A percentile compares a stretch with the other conserved stretches of the same genome.
These are phyloP conservation scores for Cutaneotrichosporon cyanovorans DNA, from an alignment of 1,284 basidiomycete genomes.

Conservation along the genomic window DNA sequence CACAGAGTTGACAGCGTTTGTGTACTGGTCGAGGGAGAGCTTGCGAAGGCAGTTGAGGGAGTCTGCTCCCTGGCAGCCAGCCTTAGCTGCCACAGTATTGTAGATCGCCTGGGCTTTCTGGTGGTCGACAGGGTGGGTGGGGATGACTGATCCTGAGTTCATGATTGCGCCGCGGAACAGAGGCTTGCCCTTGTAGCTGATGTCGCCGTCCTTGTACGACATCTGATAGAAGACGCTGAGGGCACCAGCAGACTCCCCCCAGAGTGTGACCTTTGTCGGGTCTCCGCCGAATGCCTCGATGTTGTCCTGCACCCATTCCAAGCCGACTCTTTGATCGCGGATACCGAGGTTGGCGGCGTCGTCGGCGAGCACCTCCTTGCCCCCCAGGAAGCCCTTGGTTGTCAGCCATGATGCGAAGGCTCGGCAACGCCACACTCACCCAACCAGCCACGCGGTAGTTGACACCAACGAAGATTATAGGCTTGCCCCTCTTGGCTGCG, in stretches of 20 bases:
- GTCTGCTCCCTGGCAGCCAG: conserved; percentile 35
- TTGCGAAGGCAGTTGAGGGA: conserved; percentile 52
- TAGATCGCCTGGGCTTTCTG: conserved; percentile 12
- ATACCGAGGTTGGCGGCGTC: conserved; percentile 52
- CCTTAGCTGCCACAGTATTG: conserved; percentile 7
- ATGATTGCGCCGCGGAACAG: conserved; percentile 40
- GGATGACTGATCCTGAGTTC: conserved; percentile 45
- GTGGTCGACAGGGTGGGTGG: conserved; percentile 12
- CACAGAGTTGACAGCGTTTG: conserved; percentile 10
- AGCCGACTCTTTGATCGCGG: conserved; percentile 37
- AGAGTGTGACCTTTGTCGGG: conserved; percentile 41
- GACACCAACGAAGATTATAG: conserved; percentile 53
- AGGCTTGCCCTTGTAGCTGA: conserved; percentile 45
- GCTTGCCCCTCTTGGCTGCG: conserved; percentile 27
- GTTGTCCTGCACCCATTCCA: conserved; percentile 38
- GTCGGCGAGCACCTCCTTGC: conserved; percentile 49
- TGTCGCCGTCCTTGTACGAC: conserved; percentile 51
- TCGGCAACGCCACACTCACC: too few relatives aligned
- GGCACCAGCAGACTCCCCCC: conserved; percentile 57
- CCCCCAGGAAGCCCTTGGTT: conserved; percentile 42
- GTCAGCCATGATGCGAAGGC: too few relatives aligned
- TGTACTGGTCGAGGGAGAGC: conserved; percentile 42
- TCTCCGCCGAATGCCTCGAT: conserved; percentile 41
- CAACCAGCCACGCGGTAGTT: conserved; percentile 52
- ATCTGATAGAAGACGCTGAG: conserved; percentile 45